Conservation (phyloP, 495 filamentous ascomycete genomes). For the Poronia punctata region DNA sequence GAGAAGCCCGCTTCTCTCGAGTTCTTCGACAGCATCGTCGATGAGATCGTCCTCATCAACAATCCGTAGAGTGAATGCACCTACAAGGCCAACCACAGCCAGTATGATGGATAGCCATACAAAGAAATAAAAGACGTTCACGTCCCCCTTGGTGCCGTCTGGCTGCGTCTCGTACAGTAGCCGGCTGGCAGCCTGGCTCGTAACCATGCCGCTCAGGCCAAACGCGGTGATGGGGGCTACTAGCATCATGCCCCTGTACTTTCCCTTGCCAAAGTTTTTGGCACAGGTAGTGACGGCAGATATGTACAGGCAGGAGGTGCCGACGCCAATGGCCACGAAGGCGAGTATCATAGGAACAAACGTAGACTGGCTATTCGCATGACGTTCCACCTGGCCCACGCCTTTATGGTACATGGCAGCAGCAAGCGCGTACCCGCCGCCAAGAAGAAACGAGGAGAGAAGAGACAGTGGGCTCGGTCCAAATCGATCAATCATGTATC, state of each 20-base stretch:
- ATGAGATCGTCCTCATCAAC: slow-evolving; percentile 61
- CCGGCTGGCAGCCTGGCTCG: slow-evolving; percentile 78
- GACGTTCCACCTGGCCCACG: slow-evolving; percentile 42
- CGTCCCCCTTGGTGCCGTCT: slow-evolving; percentile 62
- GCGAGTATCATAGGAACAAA: slow-evolving; percentile 77
- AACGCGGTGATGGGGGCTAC: slow-evolving; percentile 88
- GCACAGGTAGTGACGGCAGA: slow-evolving; percentile 85
- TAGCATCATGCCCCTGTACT: slow-evolving; percentile 80
- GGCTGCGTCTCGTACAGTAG: slow-evolving; percentile 59
- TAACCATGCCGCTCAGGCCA: slow-evolving; percentile 89
- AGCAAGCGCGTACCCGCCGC: slow-evolving; percentile 74
- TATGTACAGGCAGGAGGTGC: slow-evolving; percentile 81
- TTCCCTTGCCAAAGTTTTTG: slow-evolving; percentile 91
- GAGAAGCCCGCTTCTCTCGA: slow-evolving; percentile 78
- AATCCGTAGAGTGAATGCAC: slow-evolving; percentile 63
- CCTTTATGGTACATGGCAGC: slow-evolving; percentile 68
- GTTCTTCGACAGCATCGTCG: slow-evolving; percentile 76
- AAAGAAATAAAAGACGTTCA: slow-evolving; percentile 84
- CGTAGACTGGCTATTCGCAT: slow-evolving; percentile 44
- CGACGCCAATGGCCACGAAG: slow-evolving; percentile 73
- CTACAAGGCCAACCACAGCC: slow-evolving; percentile 61
- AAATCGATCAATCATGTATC: slow-evolving; percentile 82
- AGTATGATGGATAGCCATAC: slow-evolving; percentile 67
- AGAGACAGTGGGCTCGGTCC: slow-evolving; percentile 69
- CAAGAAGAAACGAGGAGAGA: slow-evolving; percentile 66